Base-by-base conservation (phyloP, 163 green algal genomes). In the Prototheca stagnorum region DNA sequence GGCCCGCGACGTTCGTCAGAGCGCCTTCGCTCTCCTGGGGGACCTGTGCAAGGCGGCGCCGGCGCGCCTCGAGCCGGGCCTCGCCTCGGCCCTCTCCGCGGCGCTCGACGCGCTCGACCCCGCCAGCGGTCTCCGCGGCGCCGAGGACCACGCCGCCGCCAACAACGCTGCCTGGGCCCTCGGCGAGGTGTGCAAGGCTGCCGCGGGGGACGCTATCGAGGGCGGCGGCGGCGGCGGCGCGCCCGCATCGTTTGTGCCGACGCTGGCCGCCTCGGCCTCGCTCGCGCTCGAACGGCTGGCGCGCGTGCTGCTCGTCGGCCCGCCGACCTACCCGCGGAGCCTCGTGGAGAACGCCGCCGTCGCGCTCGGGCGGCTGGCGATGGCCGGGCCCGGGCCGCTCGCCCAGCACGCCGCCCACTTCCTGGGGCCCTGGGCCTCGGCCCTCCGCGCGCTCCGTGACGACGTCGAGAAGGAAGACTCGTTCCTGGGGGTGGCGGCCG, bases 151-250 rank as follows among this genome's bases (percentile, higher is more conserved):
- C 52, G 62, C 58, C 5, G 72, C 77, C 21, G 80, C 71, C 61
- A 98, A 98, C 75, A 98, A 98, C 59, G 88, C 88, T 2, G 85
- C 74, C 59, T 97, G 88, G 88, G 67, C 72, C 20, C 49, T 95
- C 7, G 88, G 88, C 27, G 82, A 89, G 65, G 47, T 92, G 25
- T n/a, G n/a, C n/a, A n/a, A n/a, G n/a, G n/a, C n/a, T n/a, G n/a
- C n/a, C n/a, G n/a, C n/a, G n/a, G n/a, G n/a, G n/a, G n/a, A n/a
- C n/a, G n/a, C n/a, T n/a, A n/a, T n/a, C n/a, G n/a, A n/a, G n/a
- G n/a, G n/a, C n/a, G n/a, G n/a, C n/a, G n/a, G n/a, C n/a, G n/a
- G n/a, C n/a, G n/a, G n/a, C n/a, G n/a, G n/a, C n/a, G n/a, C n/a
- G n/a, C n/a, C n/a, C n/a, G n/a, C n/a, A n/a, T n/a, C n/a, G n/a